Evolutionary conservation across 2,329 filamentous ascomycete genomes (phyloP), one percentile per base, ranked within the genome.

Genomic region (Epichloe festucae): DNA sequence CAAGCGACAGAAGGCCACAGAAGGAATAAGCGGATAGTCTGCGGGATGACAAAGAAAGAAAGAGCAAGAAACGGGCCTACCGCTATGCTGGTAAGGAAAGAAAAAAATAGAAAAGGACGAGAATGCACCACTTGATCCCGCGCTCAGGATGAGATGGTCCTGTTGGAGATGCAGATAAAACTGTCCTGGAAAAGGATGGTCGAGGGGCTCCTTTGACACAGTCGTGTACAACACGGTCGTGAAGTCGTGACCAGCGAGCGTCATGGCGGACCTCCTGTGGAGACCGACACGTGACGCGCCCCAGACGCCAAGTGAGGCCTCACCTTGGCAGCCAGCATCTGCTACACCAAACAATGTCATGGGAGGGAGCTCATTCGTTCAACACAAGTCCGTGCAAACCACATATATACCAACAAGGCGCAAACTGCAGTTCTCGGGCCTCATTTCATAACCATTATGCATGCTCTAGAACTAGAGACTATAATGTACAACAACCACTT

Each of bases 211-310:
- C 53, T 54, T 53, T 45, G 53, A 50, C 44, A 23, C 35, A 36
- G 19, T 19, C 19, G 19, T 19, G 19, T 17, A 17, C 17, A 17
- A 17, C 19, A 19, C 19, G 51, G 51, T 55, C 54, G 2, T 27
- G 23, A 27, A 27, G 23, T 8, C 58, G 56, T 63, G 55, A 60
- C 56, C 60, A 59, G 63, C 23, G 27, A 31, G 7, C 59, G 58
- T 67, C 65, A 67, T 65, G 49, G 41, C 17, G 23, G 56, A 52
- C 54, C 49, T 51, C 50, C 46, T 54, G 54, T 57, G 52, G 51
- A 54, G 52, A 53, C 41, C 42, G 48, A 11, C 63, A 65, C 64
- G 63, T 66, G 63, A 66, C 36, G n/a, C 27, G 31, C 8, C 10
- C 8, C 31, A 31, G 31, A 31, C 31, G 3, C 1, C 31, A 31